Evolutionary conservation across 2,329 filamentous ascomycete genomes (phyloP).

Genomic region (Cordyceps militaris): DNA sequence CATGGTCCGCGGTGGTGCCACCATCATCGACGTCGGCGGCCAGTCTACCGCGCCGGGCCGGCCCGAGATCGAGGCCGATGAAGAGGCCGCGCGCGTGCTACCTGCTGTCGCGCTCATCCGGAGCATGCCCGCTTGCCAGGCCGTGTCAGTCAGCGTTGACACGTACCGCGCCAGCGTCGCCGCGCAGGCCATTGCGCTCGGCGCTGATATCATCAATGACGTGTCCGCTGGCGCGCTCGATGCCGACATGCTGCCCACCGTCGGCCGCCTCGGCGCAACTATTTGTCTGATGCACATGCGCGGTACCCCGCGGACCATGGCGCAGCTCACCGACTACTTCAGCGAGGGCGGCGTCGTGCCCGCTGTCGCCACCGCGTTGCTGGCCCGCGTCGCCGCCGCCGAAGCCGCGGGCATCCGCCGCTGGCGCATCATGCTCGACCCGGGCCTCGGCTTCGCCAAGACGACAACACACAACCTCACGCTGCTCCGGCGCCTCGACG

Average conservation of each 20-base stretch:
- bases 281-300: constrained; percentile 91
- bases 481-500: constrained; percentile 60
- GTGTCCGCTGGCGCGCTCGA: constrained; percentile 79
- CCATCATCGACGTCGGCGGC: constrained; percentile 86
- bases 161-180: constrained; percentile 87
- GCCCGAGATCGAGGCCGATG: constrained; percentile 57
- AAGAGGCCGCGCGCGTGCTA: constrained; percentile 72
- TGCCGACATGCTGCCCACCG: constrained; percentile 67
- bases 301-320: constrained; percentile 79
- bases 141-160: constrained; percentile 78
- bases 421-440: constrained; percentile 93
- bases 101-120: constrained; percentile 73
- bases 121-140: constrained; percentile 51
- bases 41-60: constrained; percentile 83
- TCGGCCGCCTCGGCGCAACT: constrained; percentile 70
- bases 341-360: constrained; percentile 55
- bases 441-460: constrained; percentile 92
- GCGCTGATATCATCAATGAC: constrained; percentile 92
- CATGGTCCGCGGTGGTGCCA: constrained; percentile 64
- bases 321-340: constrained; percentile 58
- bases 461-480: constrained; percentile 72
- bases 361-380: constrained; percentile 61
- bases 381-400: constrained; percentile 63
- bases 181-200: constrained; percentile 63
- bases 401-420: constrained; percentile 74